A percentile compares a stretch with the other conserved stretches of the same genome.
Conservation (phyloP, 768 basidiomycete species). For the Suillus sp. region DNA sequence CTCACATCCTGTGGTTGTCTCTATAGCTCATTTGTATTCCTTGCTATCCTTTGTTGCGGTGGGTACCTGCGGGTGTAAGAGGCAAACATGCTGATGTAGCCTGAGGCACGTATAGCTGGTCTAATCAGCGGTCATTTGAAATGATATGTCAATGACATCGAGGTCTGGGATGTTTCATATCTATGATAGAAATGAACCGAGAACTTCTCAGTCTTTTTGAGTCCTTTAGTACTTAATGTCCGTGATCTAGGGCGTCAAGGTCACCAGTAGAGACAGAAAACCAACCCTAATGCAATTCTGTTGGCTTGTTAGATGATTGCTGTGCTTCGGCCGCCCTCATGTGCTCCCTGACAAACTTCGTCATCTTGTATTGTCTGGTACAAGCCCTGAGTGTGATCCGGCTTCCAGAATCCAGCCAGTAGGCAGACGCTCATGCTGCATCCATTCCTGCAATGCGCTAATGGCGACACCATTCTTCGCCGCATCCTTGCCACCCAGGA, state of each 20-base stretch:
- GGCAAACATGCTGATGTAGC: background rate
- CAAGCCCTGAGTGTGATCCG: constrained; percentile 33
- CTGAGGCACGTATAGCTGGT: background rate
- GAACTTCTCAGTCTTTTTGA: background rate
- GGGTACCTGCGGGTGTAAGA: constrained; percentile 37
- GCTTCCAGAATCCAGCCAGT: constrained; percentile 37
- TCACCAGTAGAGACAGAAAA: background rate
- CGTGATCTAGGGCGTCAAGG: background rate
- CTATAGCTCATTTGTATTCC: constrained; percentile 54
- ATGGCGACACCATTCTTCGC: constrained; percentile 45
- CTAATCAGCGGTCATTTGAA: background rate
- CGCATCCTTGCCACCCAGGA: constrained; percentile 40
- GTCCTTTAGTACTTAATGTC: background rate
- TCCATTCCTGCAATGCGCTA: constrained; percentile 52
- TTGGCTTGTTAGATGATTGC: background rate
- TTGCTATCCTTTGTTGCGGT: constrained; percentile 66
- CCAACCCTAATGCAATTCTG: background rate
- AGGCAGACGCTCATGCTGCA: constrained; percentile 54
- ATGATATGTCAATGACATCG: background rate
- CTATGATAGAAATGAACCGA: background rate
- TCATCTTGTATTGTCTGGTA: constrained; percentile 33
- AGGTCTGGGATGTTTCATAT: background rate
- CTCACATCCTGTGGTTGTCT: constrained; percentile 56
- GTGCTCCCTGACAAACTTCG: constrained; percentile 29
- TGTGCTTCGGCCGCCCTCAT: constrained; percentile 25